Evolutionary conservation across 306 rosid species (phyloP).

Genomic region (Cicer cuneatum): DNA sequence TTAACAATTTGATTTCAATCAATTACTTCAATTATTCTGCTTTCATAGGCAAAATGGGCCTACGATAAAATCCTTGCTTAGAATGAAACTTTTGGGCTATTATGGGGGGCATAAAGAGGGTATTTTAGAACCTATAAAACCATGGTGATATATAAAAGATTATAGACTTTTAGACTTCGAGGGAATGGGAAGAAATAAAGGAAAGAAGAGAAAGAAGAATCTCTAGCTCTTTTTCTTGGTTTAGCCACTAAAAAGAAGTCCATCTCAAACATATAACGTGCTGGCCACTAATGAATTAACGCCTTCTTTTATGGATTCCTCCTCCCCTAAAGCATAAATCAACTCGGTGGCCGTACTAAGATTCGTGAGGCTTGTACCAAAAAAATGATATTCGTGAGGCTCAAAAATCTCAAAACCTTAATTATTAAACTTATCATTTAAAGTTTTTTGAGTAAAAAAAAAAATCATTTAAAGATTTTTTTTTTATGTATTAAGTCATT

Average conservation of each 20-base stretch:
- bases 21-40: not conserved
- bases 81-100: conserved; percentile 43
- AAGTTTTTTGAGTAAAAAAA: no score
- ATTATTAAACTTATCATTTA: not conserved
- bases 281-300: conserved; percentile 55
- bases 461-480: no score
- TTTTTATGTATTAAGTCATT: no score
- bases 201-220: not conserved
- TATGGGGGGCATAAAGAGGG: conserved; percentile 53
- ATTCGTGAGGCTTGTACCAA: conserved; percentile 50
- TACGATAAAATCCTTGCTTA: conserved; percentile 19
- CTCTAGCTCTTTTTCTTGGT: not conserved
- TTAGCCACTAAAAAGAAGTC: conserved; percentile 37
- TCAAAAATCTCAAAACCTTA: conserved; percentile 11
- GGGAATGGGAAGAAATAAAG: conserved; percentile 4
- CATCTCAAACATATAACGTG: conserved; percentile 55
- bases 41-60: conserved; percentile 49
- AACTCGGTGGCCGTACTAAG: conserved; percentile 57
- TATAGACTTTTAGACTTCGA: conserved; percentile 44
- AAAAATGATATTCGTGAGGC: conserved; percentile 46
- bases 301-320: conserved; percentile 65
- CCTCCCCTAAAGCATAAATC: conserved; percentile 40
- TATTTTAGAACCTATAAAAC: conserved; percentile 29
- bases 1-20: no score
- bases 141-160: conserved; percentile 51